These are phyloP conservation scores for Chloranthus sessilifolius DNA, from an alignment of 164 flowering plant genomes.

Conservation along the genomic window DNA sequence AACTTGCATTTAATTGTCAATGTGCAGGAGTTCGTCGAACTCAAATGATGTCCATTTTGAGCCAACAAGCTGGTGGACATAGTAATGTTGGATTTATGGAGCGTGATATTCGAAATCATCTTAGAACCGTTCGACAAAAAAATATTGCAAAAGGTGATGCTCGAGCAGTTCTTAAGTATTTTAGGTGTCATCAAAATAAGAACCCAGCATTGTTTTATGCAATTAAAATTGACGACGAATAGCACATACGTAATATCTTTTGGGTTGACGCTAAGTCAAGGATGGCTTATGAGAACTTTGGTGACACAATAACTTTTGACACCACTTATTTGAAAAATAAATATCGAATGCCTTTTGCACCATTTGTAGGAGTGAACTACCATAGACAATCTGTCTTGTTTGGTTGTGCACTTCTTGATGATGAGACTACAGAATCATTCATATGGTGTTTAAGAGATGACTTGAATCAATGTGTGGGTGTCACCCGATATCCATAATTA, in stretches of 20 bases:
- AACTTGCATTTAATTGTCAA: neutral
- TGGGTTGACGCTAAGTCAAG: slow-evolving; percentile 78
- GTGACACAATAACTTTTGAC: slow-evolving; percentile 80
- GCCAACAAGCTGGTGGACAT: neutral
- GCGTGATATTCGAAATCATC: neutral
- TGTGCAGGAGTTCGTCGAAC: neutral
- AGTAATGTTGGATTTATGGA: neutral
- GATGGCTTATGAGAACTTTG: slow-evolving; percentile 56
- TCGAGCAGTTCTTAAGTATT: neutral
- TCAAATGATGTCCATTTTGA: neutral
- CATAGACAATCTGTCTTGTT: slow-evolving; percentile 82
- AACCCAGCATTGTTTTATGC: slow-evolving; percentile 54
- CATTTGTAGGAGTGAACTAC: slow-evolving; percentile 76
- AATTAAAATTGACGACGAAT: slow-evolving; percentile 66
- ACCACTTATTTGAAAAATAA: slow-evolving; percentile 73
- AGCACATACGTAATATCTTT: slow-evolving; percentile 49
- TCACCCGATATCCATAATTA: slow-evolving; percentile 62
- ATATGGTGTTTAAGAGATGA: slow-evolving; percentile 76
- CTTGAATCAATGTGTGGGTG: slow-evolving; percentile 64
- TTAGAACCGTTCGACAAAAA: neutral
- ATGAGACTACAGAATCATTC: slow-evolving; percentile 70
- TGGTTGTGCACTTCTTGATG: slow-evolving; percentile 73
- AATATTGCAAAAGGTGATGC: neutral
- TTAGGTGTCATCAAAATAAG: slow-evolving; percentile 15
- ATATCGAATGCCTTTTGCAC: slow-evolving; percentile 72